Evolutionary conservation across 2,329 filamentous ascomycete species (phyloP), one percentile per base, ranked within the genome.

Genomic region (Aspergillus thermomutatus): DNA sequence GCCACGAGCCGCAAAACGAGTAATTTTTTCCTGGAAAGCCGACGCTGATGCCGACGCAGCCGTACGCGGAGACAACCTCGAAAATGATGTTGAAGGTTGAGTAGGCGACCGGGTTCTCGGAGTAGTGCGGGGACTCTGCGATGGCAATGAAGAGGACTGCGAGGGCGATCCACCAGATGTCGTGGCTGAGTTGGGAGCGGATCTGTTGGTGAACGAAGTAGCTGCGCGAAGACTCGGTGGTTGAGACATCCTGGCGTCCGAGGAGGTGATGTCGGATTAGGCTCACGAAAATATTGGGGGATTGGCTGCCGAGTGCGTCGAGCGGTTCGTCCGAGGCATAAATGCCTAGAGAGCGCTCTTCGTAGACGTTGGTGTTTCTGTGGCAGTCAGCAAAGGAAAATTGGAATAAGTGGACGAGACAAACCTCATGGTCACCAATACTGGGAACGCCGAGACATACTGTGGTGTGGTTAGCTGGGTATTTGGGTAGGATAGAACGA

Each of bases 321-420:
- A 58, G 49, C 5, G 55, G 50, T 43, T 67, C 58, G 47, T 77
- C 72, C 10, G 72, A 65, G 40, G 72, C 70, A 55, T 72, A 74
- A 26, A 74, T 71, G 0, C 86, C 86, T 1, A 90, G 75, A 0
- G 83, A 86, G 6, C 85, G 79, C 65, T 90, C 87, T 67, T 90
- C 87, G 66, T 90, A 90, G 28, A 88, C 83, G 65, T 90, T 90
- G 41, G 86, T 87, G 67, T 87, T 84, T 27, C 87, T 82, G 25
- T 8, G 3, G 21, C 9, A 45, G 45, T 61, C 48, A 62, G 60
- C 10, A 5, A n/a, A 17, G 41, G 17, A 8, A 21, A n/a, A 8
- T n/a, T 34, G 17, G 28, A 31, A 19, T 26, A 21, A 3, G 5
- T 25, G 17, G 11, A 19, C 23, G 10, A 19, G 40, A 59, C 61